Conservation (phyloP, 106 monocot species). For the Dendrobium catenatum region DNA sequence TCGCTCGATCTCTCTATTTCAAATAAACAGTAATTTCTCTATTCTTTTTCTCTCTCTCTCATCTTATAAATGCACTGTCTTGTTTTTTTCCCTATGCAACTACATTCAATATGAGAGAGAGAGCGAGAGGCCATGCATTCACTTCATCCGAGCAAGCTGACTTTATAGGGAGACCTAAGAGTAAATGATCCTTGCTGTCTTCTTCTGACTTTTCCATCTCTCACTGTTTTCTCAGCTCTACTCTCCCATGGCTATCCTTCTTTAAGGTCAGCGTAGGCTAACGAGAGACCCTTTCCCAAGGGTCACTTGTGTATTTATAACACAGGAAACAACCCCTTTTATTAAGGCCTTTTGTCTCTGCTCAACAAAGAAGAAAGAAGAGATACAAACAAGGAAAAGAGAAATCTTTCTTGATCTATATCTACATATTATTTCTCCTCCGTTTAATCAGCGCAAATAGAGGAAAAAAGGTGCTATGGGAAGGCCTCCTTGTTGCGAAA, state of each 20-base stretch:
- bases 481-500: slow-evolving; percentile 41
- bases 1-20: background rate
- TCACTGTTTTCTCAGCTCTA: background rate
- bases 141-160: slow-evolving; percentile 9
- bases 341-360: background rate
- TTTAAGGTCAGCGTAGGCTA: slow-evolving; percentile 8
- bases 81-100: background rate
- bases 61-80: background rate
- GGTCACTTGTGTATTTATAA: slow-evolving; percentile 18
- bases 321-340: background rate
- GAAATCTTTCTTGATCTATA: background rate
- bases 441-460: background rate
- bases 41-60: background rate
- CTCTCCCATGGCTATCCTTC: background rate
- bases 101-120: slow-evolving; percentile 1
- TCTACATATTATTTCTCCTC: background rate
- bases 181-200: slow-evolving; percentile 29
- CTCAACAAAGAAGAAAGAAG: background rate
- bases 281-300: background rate
- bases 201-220: slow-evolving; percentile 24
- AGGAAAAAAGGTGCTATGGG: slow-evolving; percentile 18
- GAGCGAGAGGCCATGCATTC: slow-evolving; percentile 5
- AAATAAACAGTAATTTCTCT: background rate
- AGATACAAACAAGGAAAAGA: background rate
- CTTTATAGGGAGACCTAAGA: slow-evolving; percentile 10